Conservation (phyloP, 164 flowering plant genomes). For the Nelumbo lutea region DNA sequence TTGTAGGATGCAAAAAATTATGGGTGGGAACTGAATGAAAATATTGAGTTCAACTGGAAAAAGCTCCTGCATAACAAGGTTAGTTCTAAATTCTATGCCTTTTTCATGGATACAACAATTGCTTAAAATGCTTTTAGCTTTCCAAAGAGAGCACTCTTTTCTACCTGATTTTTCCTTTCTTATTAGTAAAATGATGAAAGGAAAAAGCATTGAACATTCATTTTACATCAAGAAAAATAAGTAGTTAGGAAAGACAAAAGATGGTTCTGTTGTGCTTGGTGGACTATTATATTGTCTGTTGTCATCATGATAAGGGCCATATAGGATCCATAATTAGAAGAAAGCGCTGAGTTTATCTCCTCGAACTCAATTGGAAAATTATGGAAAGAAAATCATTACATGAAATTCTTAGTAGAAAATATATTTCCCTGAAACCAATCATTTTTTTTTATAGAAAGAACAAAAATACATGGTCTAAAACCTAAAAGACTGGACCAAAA, state of each 20-base stretch:
- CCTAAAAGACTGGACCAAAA: too few relatives aligned
- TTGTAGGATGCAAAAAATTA: slow-evolving; percentile 82
- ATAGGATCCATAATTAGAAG: not conserved
- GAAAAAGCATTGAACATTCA: not conserved
- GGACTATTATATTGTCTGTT: not conserved
- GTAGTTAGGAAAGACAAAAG: not conserved
- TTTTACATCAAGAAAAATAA: not conserved
- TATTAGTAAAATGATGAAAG: not conserved
- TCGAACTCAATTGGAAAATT: not conserved
- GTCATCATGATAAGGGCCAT: not conserved
- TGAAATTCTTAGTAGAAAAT: too few relatives aligned
- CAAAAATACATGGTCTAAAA: too few relatives aligned
- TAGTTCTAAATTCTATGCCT: not conserved
- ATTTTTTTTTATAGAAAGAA: too few relatives aligned
- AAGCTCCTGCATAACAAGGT: slow-evolving; percentile 90
- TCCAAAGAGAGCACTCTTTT: too few relatives aligned
- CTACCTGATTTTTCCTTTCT: not conserved
- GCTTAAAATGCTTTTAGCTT: too few relatives aligned
- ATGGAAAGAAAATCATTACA: not conserved
- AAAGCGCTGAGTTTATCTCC: not conserved
- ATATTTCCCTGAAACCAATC: too few relatives aligned
- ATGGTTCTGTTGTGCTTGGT: not conserved
- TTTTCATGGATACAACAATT: too few relatives aligned
- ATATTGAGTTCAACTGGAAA: slow-evolving; percentile 78
- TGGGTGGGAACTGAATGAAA: slow-evolving; percentile 90